Evolutionary conservation across 495 filamentous ascomycete genomes (phyloP).

Genomic region (Friedmanniomyces endolithicus): DNA sequence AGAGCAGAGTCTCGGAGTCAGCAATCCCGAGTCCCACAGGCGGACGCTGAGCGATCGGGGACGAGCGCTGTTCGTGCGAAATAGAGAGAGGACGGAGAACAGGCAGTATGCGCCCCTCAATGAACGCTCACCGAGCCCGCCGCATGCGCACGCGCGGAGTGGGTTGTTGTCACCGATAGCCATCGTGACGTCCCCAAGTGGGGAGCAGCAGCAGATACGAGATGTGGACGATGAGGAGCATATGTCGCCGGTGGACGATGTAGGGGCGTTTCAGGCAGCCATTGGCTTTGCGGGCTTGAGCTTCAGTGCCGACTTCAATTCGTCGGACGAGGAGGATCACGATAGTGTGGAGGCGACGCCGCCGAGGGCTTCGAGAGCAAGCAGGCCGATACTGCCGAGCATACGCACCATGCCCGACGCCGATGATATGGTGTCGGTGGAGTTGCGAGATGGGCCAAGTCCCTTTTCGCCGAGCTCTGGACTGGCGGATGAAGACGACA

Average conservation of each 20-base stretch:
- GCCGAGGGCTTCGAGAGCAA: conserved; percentile 19
- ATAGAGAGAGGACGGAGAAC: conserved; percentile 14
- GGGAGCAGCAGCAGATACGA: conserved; percentile 22
- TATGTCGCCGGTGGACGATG: conserved; percentile 36
- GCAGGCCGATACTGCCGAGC: conserved; percentile 20
- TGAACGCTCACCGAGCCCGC: conserved; percentile 41
- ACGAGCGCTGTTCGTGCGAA: conserved; percentile 23
- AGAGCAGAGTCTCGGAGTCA: conserved; percentile 28
- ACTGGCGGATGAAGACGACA: conserved; percentile 46
- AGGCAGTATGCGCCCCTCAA: conserved; percentile 41
- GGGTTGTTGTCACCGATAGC: conserved; percentile 12
- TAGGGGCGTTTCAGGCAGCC: conserved; percentile 44
- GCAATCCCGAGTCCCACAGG: conserved; percentile 24
- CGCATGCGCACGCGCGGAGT: conserved; percentile 8
- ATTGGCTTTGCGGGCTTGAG: conserved; percentile 49
- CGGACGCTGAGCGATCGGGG: conserved; percentile 31
- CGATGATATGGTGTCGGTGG: conserved; percentile 40
- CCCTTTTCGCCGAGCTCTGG: conserved; percentile 15
- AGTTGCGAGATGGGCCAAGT: conserved; percentile 23
- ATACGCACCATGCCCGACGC: conserved; percentile 28
- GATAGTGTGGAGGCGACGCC: conserved; percentile 8
- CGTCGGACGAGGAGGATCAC: conserved; percentile 12
- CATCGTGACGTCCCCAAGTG: conserved; percentile 29
- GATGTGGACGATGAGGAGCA: conserved; percentile 32
- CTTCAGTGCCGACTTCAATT: conserved; percentile 34